A percentile compares a stretch with the other conserved stretches of the same genome.
These are phyloP conservation scores for Lycium barbarum DNA, from an alignment of 257 asterid species.

Conservation along the genomic window DNA sequence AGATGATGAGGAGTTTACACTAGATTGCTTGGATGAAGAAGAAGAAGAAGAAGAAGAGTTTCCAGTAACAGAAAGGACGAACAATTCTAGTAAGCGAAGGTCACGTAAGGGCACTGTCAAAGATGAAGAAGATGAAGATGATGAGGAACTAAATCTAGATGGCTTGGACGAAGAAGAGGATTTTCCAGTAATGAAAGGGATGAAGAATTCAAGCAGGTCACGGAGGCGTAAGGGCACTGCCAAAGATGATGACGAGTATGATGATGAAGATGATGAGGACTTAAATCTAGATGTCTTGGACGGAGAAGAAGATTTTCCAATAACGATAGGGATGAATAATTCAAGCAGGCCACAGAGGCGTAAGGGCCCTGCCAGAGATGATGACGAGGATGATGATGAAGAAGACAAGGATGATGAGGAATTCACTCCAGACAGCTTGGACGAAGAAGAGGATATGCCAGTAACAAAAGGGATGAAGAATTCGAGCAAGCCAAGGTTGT, in stretches of 20 bases:
- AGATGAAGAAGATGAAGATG: constrained; percentile 45
- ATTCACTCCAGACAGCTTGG: constrained; percentile 46
- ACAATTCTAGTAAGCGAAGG: background rate
- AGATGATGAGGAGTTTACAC: constrained; percentile 32
- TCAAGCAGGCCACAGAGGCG: constrained; percentile 26
- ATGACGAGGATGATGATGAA: constrained; percentile 32
- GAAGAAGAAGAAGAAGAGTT: constrained; percentile 7
- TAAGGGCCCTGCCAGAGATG: constrained; percentile 31
- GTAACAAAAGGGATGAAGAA: constrained; percentile 37
- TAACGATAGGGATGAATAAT: constrained; percentile 35
- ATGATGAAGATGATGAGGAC: constrained; percentile 45
- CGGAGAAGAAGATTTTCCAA: constrained; percentile 46
- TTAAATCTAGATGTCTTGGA: constrained; percentile 44
- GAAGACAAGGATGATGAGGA: constrained; percentile 48
- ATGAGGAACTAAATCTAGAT: constrained; percentile 48
- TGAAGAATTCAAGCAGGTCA: constrained; percentile 35
- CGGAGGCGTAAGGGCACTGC: constrained; percentile 29
- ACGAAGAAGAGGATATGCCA: constrained; percentile 46
- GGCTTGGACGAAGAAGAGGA: constrained; percentile 46
- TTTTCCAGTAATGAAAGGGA: constrained; percentile 33
- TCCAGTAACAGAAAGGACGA: background rate
- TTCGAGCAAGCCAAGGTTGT: constrained; percentile 35
- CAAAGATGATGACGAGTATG: constrained; percentile 43
- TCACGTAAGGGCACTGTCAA: constrained; percentile 26
- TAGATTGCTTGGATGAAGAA: constrained; percentile 29